Evolutionary conservation across 495 filamentous ascomycete species (phyloP), one percentile per base, ranked within the genome.

Genomic region (Neurospora sp.): DNA sequence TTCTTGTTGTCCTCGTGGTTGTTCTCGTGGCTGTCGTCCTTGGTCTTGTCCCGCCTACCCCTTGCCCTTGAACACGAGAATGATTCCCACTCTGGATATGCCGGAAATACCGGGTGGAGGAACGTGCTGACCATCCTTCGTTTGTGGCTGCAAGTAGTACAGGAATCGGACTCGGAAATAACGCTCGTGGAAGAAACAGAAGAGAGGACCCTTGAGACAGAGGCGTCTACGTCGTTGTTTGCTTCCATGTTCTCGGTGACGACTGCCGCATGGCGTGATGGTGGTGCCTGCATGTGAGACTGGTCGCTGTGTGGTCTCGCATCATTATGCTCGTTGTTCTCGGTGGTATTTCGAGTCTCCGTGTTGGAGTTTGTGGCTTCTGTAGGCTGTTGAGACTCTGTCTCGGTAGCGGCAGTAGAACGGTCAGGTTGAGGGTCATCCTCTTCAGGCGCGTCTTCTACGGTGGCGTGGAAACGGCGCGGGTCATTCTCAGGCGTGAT

Each of bases 401-500:
- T 20, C 31, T 71, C 23, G 18, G 60, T 44, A 18, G 39, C 11
- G 14, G 72, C 12, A 73, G 35, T 40, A 38, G 23, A 40, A 46
- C 31, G 62, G 72, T 49, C 37, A 37, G 69, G 16, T 18, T 35
- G 69, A 39, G 69, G 69, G 10, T 18, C 27, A 1, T 18, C 54
- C 23, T 66, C 54, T 18, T 37, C 20, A 41, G 66, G 42, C 35
- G 70, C 38, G 16, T 39, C 72, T 12, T 39, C 41, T 60, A n/a
- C 12, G 12, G 27, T 27, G 4, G 12, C 23, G 71, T 79, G 73
- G 73, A 79, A 79, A 39, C 72, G 75, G 44, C 73, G 77, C 11
- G 78, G 78, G 39, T 77, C 70, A 70, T 78, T 70, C 5, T 77
- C 75, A 1, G 72, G 69, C 10, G 70, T 74, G 42, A 77, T 69